Conservation (phyloP, 495 filamentous ascomycete genomes). For the Tuber magnatum region DNA sequence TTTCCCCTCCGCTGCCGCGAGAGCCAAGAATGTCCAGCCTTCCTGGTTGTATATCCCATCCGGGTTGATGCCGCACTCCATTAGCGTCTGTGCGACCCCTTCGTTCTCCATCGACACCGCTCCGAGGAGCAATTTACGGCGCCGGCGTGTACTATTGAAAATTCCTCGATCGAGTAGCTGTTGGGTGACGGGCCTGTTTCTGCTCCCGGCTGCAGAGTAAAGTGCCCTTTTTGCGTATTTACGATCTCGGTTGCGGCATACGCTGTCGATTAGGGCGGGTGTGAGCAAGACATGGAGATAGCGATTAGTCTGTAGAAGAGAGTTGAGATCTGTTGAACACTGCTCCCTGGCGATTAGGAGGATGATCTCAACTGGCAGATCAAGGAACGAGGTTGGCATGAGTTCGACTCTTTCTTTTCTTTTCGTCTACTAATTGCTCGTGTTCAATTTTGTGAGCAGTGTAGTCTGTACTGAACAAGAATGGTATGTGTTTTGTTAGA, state of each 20-base stretch:
- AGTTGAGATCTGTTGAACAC: constrained; percentile 18
- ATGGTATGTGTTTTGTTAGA: neutral
- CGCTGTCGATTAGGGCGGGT: constrained; percentile 21
- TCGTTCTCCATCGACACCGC: neutral
- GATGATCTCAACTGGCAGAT: constrained; percentile 33
- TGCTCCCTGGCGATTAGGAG: constrained; percentile 29
- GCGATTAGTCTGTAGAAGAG: constrained; percentile 24
- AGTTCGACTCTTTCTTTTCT: neutral
- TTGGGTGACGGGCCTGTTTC: constrained; percentile 20
- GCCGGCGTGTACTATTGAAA: constrained; percentile 15
- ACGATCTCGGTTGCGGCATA: constrained; percentile 12
- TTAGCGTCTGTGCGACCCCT: constrained; percentile 9
- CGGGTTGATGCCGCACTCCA: constrained; percentile 16
- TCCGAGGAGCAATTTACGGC: constrained; percentile 15
- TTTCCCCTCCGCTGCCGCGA: constrained; percentile 12
- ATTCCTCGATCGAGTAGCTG: constrained; percentile 21
- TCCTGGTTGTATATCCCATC: constrained; percentile 3
- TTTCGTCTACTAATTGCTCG: neutral
- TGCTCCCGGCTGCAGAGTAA: constrained; percentile 24
- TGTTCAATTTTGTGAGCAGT: neutral
- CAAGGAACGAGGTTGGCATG: constrained; percentile 21
- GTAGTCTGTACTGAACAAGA: neutral
- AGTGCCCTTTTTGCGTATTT: constrained; percentile 7
- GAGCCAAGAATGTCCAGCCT: constrained; percentile 21
- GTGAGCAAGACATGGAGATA: constrained; percentile 25